phyloP scores from a whole-genome alignment of 1,284 basidiomycete genomes.

The Bondarzewia mesenterica region DNA sequence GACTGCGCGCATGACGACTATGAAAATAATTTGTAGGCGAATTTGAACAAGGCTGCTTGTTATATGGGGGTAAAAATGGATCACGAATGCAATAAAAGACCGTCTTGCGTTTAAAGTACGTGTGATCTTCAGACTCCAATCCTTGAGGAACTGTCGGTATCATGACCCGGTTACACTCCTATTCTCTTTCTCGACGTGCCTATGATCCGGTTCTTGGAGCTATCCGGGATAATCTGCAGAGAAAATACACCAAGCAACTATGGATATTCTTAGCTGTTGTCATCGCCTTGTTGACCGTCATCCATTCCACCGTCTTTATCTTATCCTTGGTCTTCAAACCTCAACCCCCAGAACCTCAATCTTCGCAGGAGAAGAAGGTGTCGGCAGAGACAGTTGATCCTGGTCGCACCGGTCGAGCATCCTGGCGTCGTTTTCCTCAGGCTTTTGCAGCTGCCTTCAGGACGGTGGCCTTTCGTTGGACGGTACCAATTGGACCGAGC shows the following conservation, averaged over 20 bases:
- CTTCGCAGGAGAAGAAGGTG: constrained; percentile 14
- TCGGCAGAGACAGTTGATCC: constrained; percentile 14
- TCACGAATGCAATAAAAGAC: background rate
- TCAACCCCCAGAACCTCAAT: constrained; percentile 1
- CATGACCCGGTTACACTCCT: constrained; percentile 13
- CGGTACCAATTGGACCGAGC: constrained; percentile 30
- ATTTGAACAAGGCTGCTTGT: background rate
- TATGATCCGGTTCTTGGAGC: constrained; percentile 20
- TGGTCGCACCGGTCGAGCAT: constrained; percentile 16
- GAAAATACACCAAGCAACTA: constrained; percentile 22
- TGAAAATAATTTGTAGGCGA: background rate
- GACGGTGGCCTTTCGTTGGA: constrained; percentile 33
- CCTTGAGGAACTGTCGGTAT: background rate
- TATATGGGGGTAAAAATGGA: background rate
- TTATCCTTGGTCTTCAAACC: constrained; percentile 12
- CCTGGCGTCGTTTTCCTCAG: constrained; percentile 23
- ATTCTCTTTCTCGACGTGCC: constrained; percentile 9
- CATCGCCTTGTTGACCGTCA: constrained; percentile 28
- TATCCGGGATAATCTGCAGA: constrained; percentile 21
- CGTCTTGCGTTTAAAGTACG: background rate
- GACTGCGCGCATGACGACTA: background rate
- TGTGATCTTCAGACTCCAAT: no score
- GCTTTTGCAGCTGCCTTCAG: constrained; percentile 32
- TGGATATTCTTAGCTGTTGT: constrained; percentile 31
- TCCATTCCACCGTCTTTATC: constrained; percentile 23